phyloP scores from a whole-genome alignment of 805 yeast genomes.

The Myxozyma sirexii region DNA sequence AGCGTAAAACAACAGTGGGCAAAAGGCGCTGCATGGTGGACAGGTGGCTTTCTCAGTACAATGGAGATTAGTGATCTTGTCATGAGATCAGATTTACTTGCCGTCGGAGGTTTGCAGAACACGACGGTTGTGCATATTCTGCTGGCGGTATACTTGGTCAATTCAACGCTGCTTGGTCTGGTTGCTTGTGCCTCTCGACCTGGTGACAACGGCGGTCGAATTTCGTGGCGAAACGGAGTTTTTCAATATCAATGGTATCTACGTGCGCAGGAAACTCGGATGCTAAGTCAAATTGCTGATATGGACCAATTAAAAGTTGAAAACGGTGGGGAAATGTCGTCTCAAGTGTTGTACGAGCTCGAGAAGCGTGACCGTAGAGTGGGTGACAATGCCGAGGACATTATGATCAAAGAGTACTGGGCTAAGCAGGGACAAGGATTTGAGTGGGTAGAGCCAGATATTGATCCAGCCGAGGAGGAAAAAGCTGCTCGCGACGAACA shows the following conservation, averaged over 20 bases:
- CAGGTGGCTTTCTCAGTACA: slow-evolving; percentile 43
- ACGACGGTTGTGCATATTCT: slow-evolving; percentile 50
- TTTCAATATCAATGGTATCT: slow-evolving; percentile 63
- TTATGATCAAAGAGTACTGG: slow-evolving; percentile 81
- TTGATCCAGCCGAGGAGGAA: slow-evolving; percentile 72
- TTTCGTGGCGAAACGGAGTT: slow-evolving; percentile 67
- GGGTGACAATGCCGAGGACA: slow-evolving; percentile 62
- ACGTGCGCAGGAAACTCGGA: slow-evolving; percentile 68
- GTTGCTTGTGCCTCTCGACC: slow-evolving; percentile 54
- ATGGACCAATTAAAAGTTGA: slow-evolving; percentile 56
- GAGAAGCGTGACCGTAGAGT: slow-evolving; percentile 43
- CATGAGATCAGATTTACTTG: slow-evolving; percentile 46
- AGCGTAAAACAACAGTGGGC: slow-evolving; percentile 44
- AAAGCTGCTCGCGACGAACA: slow-evolving; percentile 36
- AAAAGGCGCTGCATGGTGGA: slow-evolving; percentile 43
- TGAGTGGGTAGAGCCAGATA: slow-evolving; percentile 88
- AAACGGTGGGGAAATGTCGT: slow-evolving; percentile 47
- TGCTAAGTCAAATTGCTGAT: slow-evolving; percentile 66
- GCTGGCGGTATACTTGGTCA: slow-evolving; percentile 53
- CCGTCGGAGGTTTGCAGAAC: slow-evolving; percentile 42
- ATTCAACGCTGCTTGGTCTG: slow-evolving; percentile 52
- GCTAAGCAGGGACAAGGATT: slow-evolving; percentile 82
- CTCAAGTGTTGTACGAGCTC: slow-evolving; percentile 42
- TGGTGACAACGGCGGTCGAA: slow-evolving; percentile 55
- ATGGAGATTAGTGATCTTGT: slow-evolving; percentile 53